Evolutionary conservation across 2,329 filamentous ascomycete genomes (phyloP).

Genomic region (Neopestalotiopsis sp.): DNA sequence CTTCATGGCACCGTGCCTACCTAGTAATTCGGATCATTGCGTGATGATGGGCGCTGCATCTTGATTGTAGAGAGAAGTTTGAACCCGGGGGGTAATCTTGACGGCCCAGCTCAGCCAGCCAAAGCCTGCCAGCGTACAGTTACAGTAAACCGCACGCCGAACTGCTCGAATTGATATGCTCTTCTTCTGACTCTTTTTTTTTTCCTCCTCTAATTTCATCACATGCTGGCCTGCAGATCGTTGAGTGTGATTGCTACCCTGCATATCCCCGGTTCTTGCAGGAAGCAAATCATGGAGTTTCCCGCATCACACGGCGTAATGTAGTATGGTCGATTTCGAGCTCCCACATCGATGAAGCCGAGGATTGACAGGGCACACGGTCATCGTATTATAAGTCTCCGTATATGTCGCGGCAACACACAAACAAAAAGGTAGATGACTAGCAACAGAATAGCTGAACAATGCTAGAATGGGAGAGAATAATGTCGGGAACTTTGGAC

Average conservation of each 20-base stretch:
- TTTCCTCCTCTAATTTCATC: background rate
- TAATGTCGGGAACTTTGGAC: too few species aligned
- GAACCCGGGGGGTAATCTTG: too few species aligned
- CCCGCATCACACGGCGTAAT: background rate
- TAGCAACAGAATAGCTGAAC: too few species aligned
- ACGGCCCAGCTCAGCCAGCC: too few species aligned
- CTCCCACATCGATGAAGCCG: background rate
- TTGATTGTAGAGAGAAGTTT: too few species aligned
- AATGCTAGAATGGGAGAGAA: too few species aligned
- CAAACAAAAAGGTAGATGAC: too few species aligned
- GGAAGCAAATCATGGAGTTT: background rate
- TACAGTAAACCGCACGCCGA: background rate
- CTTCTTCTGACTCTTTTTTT: background rate
- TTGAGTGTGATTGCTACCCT: constrained; percentile 1
- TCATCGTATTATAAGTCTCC: background rate
- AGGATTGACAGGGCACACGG: background rate
- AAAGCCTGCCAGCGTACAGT: background rate
- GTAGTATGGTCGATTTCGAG: background rate
- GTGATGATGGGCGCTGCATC: too few species aligned
- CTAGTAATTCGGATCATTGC: too few species aligned
- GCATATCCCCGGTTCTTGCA: constrained; percentile 1
- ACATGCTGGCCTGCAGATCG: background rate
- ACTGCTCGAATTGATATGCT: background rate
- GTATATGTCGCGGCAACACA: too few species aligned
- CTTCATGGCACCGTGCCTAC: too few species aligned